Conservation (phyloP, 192 early-diverging fungal species). For the Umbelopsis isabellina region DNA sequence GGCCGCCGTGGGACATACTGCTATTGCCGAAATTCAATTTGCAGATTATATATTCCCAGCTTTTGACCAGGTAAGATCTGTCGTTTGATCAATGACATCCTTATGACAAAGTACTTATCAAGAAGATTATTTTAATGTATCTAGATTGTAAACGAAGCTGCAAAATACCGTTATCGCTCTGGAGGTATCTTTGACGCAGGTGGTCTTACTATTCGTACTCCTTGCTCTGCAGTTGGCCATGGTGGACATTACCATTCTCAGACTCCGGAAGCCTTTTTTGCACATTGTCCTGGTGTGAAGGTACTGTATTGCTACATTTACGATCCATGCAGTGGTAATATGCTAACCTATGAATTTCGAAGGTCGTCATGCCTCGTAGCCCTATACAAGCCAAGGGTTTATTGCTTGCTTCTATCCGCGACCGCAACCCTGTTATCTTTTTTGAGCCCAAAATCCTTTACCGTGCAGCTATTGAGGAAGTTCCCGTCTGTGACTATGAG, state of each 20-base stretch:
- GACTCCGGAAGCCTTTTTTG: slow-evolving; percentile 92
- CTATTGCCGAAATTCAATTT: slow-evolving; percentile 98
- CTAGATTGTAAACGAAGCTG: slow-evolving; percentile 94
- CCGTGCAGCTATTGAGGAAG: slow-evolving; percentile 91
- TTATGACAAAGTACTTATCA: background rate
- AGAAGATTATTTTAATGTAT: background rate
- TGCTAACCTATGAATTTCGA: slow-evolving; percentile 4
- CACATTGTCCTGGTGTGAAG: slow-evolving; percentile 93
- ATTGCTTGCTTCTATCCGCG: slow-evolving; percentile 85
- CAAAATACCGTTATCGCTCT: slow-evolving; percentile 95
- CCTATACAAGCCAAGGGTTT: slow-evolving; percentile 97
- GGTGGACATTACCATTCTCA: slow-evolving; percentile 98
- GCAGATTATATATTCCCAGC: slow-evolving; percentile 99
- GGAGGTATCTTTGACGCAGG: slow-evolving; percentile 92
- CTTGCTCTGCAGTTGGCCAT: slow-evolving; percentile 93
- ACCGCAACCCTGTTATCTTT: slow-evolving; percentile 92
- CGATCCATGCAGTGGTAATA: background rate
- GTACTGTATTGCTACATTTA: slow-evolving; percentile 29
- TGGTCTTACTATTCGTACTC: slow-evolving; percentile 88
- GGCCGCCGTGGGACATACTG: slow-evolving; percentile 92
- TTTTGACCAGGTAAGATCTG: slow-evolving; percentile 82
- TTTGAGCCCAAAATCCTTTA: slow-evolving; percentile 98
- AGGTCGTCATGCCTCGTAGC: slow-evolving; percentile 86
- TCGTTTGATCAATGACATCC: too few relatives aligned
- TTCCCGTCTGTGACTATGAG: slow-evolving; percentile 89